Conservation (phyloP, 352 stramenopile species). For the Thalassiosira ordinaria region DNA sequence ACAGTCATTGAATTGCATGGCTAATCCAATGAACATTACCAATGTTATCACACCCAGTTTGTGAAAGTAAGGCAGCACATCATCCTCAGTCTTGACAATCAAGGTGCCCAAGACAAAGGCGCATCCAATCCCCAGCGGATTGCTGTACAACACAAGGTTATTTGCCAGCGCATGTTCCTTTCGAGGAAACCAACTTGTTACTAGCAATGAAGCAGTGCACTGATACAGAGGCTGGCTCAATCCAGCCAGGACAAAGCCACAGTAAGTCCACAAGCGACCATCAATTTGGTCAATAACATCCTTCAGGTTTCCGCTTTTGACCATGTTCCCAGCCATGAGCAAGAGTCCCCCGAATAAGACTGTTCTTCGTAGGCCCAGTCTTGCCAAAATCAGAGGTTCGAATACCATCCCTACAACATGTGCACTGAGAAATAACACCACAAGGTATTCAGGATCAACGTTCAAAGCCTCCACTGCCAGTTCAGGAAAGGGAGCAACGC, state of each 20-base stretch:
- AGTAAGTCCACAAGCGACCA: slow-evolving; percentile 41
- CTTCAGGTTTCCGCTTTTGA: slow-evolving; percentile 32
- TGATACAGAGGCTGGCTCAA: slow-evolving; percentile 70
- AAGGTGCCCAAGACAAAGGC: slow-evolving; percentile 79
- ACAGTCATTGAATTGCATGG: slow-evolving; percentile 77
- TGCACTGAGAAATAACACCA: slow-evolving; percentile 74
- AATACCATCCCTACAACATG: slow-evolving; percentile 64
- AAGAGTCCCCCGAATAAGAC: slow-evolving; percentile 78
- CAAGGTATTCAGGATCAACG: slow-evolving; percentile 68
- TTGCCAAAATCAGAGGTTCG: slow-evolving; percentile 71
- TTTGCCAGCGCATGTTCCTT: slow-evolving; percentile 71
- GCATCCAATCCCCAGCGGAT: slow-evolving; percentile 78
- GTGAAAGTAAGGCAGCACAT: slow-evolving; percentile 79
- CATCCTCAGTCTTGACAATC: slow-evolving; percentile 61
- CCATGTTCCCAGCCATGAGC: slow-evolving; percentile 76
- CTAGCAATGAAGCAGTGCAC: slow-evolving; percentile 71
- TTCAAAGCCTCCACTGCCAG: slow-evolving; percentile 38
- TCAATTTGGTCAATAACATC: background rate
- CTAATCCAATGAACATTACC: slow-evolving; percentile 63
- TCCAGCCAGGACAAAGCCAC: slow-evolving; percentile 77
- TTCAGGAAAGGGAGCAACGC: slow-evolving; percentile 73
- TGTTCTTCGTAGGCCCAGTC: slow-evolving; percentile 70
- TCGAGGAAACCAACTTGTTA: slow-evolving; percentile 76
- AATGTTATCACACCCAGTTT: slow-evolving; percentile 71
- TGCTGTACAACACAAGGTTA: slow-evolving; percentile 69